A percentile compares a stretch with the other conserved stretches of the same genome.
Conservation (phyloP, 202 grass and related monocot species). For the Eragrostis tef region DNA sequence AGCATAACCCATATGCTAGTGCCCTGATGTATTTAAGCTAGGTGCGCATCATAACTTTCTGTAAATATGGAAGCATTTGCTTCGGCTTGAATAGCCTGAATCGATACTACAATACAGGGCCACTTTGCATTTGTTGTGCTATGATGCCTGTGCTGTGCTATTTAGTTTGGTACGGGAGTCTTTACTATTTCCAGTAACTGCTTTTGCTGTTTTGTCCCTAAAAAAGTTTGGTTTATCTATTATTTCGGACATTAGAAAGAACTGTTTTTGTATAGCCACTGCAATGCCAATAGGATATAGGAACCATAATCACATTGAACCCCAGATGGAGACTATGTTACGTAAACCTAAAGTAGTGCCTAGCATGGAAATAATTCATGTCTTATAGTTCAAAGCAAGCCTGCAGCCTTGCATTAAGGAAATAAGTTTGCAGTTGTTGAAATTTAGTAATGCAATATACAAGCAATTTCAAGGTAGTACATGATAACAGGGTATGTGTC, state of each 20-base stretch:
- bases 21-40: not conserved
- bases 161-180: not conserved
- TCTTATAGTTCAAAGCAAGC: conserved; percentile 2
- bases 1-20: conserved; percentile 4
- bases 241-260: conserved; percentile 8
- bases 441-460: conserved; percentile 1
- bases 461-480: not conserved
- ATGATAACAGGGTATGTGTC: not conserved
- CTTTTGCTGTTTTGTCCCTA: not conserved
- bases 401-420: not conserved
- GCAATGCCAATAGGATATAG: conserved; percentile 2
- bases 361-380: conserved; percentile 9
- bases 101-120: conserved; percentile 3
- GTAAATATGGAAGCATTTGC: not conserved
- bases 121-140: not conserved
- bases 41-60: not conserved
- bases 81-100: not conserved
- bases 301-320: not conserved
- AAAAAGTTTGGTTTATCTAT: not conserved
- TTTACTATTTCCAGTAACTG: not conserved
- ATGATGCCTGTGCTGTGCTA: conserved; percentile 4
- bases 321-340: not conserved
- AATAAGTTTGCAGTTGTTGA: conserved; percentile 2
- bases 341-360: conserved; percentile 3
- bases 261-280: not conserved